These are phyloP conservation scores for Cyclospora cayetanensis DNA, from an alignment of 169 alveolate species.

Conservation along the genomic window DNA sequence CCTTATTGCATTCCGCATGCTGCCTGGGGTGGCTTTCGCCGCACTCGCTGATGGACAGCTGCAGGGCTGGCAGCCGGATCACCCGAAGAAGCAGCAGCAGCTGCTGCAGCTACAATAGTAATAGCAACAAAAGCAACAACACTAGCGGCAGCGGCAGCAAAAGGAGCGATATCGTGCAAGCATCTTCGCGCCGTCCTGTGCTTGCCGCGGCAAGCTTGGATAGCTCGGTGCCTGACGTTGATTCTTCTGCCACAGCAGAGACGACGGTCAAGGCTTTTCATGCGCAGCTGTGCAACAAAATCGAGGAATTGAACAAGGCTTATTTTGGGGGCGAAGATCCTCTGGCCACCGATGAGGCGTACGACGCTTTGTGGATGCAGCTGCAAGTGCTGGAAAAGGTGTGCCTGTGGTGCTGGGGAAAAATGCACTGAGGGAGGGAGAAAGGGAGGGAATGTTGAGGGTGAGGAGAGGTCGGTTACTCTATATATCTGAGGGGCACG, in stretches of 20 bases:
- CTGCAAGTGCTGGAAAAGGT: constrained; percentile 13
- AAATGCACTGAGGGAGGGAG: too few species aligned
- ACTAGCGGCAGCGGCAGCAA: neutral
- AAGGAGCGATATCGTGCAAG: too few species aligned
- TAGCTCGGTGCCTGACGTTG: too few species aligned
- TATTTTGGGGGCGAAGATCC: constrained; percentile 23
- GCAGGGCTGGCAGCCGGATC: too few species aligned
- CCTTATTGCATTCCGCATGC: neutral
- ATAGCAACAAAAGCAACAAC: neutral
- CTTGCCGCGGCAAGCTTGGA: too few species aligned
- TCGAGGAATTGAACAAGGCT: neutral
- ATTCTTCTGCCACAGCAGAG: too few species aligned
- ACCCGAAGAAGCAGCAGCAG: too few species aligned
- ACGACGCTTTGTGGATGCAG: constrained; percentile 18
- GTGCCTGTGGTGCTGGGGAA: too few species aligned
- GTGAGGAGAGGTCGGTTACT: too few species aligned
- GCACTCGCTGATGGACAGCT: neutral
- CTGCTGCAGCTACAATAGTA: neutral
- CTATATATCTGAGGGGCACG: too few species aligned
- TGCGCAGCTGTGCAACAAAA: constrained; percentile 24
- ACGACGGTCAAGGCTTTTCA: constrained; percentile 13
- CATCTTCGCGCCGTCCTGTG: too few species aligned
- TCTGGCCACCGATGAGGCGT: constrained; percentile 29
- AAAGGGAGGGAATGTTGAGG: too few species aligned
- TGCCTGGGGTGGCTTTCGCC: constrained; percentile 24